Base-by-base conservation (phyloP, 2,329 filamentous ascomycete species). In the Plenodomus lindquistii region DNA sequence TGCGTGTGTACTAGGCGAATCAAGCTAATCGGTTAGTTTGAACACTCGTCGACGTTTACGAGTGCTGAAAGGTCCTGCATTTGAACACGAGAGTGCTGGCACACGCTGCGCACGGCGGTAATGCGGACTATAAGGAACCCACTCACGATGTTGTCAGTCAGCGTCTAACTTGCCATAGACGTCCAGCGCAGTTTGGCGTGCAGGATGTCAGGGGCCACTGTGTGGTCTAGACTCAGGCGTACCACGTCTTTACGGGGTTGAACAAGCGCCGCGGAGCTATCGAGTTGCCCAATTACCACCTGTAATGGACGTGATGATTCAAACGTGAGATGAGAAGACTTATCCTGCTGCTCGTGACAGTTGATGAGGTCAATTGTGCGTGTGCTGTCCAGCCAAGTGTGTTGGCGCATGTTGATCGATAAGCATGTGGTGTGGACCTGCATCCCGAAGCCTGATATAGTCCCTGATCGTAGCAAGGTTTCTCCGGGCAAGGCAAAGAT, bases 141-240 rank as follows among this genome's bases (percentile, higher is more conserved):
- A 37, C 18, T 24, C 34, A 43, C 44, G 49, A 48, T 42, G 49
- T 22, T 40, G n/a, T 22, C 34, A 18, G 36, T 46, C 49, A 42
- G 44, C 38, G 15, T 43, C 34, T 4, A 40, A 43, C n/a, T 43
- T 21, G 29, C 9, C 27, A 37, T 21, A 31, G 31, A 42, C 21
- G 34, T 52, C 50, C 42, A 48, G 50, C 46, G 41, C 46, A n/a
- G 39, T 36, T 18, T 17, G 22, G 27, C 17, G 39, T 49, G 46
- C 45, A 46, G 37, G 22, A 52, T 45, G 40, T 37, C 39, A 31
- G 29, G 45, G 46, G 47, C 42, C 38, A 41, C 31, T 13, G n/a
- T 22, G 39, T 40, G 42, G 45, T 52, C 49, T 44, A 37, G 48
- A 21, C 44, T 41, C 22, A 21, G 7, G 20, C 27, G 20, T 34